Evolutionary conservation across 2,329 filamentous ascomycete species (phyloP), one percentile per base, ranked within the genome.

Genomic region (Daldinia eschscholtzii): DNA sequence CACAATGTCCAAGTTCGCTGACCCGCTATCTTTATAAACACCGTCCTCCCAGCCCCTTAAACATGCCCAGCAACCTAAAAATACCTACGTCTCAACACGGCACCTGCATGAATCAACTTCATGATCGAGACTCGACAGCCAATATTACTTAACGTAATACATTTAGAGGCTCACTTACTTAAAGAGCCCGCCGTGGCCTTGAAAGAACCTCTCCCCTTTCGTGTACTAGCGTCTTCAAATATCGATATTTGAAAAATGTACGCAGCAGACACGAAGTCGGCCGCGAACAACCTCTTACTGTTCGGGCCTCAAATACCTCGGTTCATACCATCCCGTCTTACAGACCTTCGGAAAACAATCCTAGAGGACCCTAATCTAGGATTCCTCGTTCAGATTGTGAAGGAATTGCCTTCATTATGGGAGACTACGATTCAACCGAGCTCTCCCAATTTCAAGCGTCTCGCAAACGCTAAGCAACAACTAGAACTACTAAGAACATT

Each of bases 251-350:
- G 48, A 33, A 26, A 61, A 52, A 65, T 65, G 63, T 53, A 53
- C 50, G 20, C 57, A 42, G 57, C 41, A 6, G 2, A 35, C 20
- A 28, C 50, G 30, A 61, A 57, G 15, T 15, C 57, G 33, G 42
- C 57, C 10, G 13, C 20, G 35, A 61, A 65, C 44, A 57, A 18
- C 15, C 33, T 65, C n/a, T 23, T 65, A 20, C 26, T 65, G 28
- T 65, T 65, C 42, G 63, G 63, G 26, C 63, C 63, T 20, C 63
- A 65, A 41, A 56, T 65, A 23, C 42, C 57, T 42, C 57, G 63
- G 26, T 52, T 65, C 2, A 42, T 61, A 15, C 52, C 63, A 13
- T 52, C 57, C 10, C 63, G 63, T 57, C 44, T 65, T 9, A 52
- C 20, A 52, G 63, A 65, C 20, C 52, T 65, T 33, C 57, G 63